Evolutionary conservation across 2,329 filamentous ascomycete species (phyloP).

Genomic region (Colletotrichum orchidophilum): DNA sequence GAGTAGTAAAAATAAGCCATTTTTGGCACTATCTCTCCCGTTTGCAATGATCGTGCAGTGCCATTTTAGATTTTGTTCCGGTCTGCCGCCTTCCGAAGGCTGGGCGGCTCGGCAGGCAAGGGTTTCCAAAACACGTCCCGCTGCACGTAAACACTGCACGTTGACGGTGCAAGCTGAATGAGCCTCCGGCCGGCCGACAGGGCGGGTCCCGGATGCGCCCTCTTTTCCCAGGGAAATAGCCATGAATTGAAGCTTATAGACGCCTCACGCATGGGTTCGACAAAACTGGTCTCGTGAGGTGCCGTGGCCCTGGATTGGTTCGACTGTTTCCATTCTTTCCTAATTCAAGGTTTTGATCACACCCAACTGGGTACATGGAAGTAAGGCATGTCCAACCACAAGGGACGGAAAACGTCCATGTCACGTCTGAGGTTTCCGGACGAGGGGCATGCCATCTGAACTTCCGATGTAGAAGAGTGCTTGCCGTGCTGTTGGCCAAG

Average conservation of each 20-base stretch:
- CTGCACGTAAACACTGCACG: background rate
- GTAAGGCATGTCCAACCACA: background rate
- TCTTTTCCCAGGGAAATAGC: background rate
- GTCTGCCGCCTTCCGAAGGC: background rate
- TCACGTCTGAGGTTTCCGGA: background rate
- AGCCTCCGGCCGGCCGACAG: background rate
- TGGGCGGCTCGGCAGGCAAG: background rate
- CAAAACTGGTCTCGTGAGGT: background rate
- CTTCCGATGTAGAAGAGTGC: conserved; percentile 17
- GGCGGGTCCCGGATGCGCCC: too few relatives aligned
- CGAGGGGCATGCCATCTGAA: conserved; percentile 16
- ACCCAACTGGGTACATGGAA: background rate
- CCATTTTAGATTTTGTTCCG: background rate
- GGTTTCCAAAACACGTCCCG: conserved; percentile 19
- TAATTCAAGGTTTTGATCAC: background rate
- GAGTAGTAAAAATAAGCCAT: background rate
- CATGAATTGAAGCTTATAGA: conserved; percentile 24
- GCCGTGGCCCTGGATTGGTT: background rate
- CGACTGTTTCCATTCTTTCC: background rate
- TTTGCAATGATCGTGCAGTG: background rate
- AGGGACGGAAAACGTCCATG: background rate
- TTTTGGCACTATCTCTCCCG: background rate
- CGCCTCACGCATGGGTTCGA: background rate
- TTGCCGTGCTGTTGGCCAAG: conserved; percentile 7
- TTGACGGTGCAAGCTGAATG: background rate